A percentile compares a stretch with the other conserved stretches of the same genome.
These are phyloP conservation scores for Alternaria infectoria DNA, from an alignment of 2,329 filamentous ascomycete genomes.

Conservation along the genomic window DNA sequence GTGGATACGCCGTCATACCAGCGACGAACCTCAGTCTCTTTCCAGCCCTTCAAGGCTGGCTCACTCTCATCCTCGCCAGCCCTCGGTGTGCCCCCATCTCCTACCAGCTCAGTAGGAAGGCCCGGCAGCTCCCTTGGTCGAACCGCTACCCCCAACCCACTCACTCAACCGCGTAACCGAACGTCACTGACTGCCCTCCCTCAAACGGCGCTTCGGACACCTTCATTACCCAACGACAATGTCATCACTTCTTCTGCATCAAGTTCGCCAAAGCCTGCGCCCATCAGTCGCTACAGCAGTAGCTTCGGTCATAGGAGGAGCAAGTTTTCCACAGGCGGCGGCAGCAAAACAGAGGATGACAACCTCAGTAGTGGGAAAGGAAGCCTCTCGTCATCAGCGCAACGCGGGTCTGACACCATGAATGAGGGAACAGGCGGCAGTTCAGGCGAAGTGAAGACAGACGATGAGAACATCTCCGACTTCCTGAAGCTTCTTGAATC, in stretches of 20 bases:
- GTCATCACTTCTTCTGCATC: slow-evolving; percentile 70
- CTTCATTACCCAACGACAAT: slow-evolving; percentile 66
- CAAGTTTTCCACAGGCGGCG: slow-evolving; percentile 76
- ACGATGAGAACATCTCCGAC: slow-evolving; percentile 92
- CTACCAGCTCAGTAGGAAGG: slow-evolving; percentile 56
- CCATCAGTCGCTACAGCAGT: slow-evolving; percentile 87
- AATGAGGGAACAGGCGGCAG: slow-evolving; percentile 71
- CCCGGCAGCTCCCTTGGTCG: slow-evolving; percentile 32
- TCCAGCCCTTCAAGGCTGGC: slow-evolving; percentile 95
- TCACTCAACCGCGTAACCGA: slow-evolving; percentile 67
- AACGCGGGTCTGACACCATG: slow-evolving; percentile 80
- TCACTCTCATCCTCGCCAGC: slow-evolving; percentile 88
- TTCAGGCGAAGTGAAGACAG: slow-evolving; percentile 71
- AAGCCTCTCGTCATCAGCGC: slow-evolving; percentile 71
- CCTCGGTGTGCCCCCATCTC: slow-evolving; percentile 60
- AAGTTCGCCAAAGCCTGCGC: slow-evolving; percentile 78
- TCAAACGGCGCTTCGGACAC: slow-evolving; percentile 73
- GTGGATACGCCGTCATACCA: slow-evolving; percentile 60
- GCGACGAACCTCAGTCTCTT: slow-evolving; percentile 82
- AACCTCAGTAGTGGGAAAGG: slow-evolving; percentile 81
- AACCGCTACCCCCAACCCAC: slow-evolving; percentile 29
- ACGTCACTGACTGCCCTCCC: slow-evolving; percentile 77
- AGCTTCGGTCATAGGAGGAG: slow-evolving; percentile 88
- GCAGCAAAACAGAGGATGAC: slow-evolving; percentile 74
- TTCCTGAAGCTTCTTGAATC: slow-evolving; percentile 89